A percentile compares a stretch with the other conserved stretches of the same genome.
Evolutionary conservation across 2,329 filamentous ascomycete genomes (phyloP).

Genomic region (Ophiosphaerella herpotricha): DNA sequence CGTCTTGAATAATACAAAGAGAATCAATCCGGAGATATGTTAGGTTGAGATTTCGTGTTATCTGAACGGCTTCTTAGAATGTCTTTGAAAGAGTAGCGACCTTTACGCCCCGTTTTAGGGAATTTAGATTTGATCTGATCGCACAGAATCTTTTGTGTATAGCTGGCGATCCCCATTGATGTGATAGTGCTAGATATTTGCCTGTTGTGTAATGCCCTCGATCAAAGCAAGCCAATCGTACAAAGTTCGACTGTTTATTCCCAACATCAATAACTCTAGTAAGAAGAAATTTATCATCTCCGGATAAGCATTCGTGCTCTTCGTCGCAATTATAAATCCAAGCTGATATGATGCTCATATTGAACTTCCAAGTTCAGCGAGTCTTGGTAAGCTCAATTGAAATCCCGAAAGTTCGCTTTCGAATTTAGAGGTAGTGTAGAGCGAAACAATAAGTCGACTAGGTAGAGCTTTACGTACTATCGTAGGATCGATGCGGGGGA

Average conservation of each 20-base stretch:
- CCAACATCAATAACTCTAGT: slow-evolving; percentile 13
- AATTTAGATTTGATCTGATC: too few relatives aligned
- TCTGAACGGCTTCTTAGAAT: slow-evolving; percentile 19
- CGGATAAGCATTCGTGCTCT: slow-evolving; percentile 1
- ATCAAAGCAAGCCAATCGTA: background rate
- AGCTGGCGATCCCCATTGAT: slow-evolving; percentile 9
- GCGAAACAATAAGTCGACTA: too few relatives aligned
- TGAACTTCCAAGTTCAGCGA: background rate
- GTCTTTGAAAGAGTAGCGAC: slow-evolving; percentile 10
- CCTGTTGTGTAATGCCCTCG: background rate
- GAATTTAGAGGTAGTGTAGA: too few relatives aligned
- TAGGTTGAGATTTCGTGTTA: slow-evolving; percentile 13
- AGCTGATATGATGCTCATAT: background rate
- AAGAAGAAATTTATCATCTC: slow-evolving; percentile 2
- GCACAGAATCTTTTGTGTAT: slow-evolving; percentile 6
- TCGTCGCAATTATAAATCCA: slow-evolving; percentile 2
- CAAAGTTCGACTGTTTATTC: background rate
- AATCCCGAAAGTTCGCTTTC: too few relatives aligned
- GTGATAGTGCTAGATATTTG: slow-evolving; percentile 13
- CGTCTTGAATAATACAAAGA: background rate
- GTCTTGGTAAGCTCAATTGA: background rate
- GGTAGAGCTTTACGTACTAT: too few relatives aligned
- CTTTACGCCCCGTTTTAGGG: too few relatives aligned
- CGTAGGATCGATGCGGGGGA: too few relatives aligned
- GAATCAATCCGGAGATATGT: slow-evolving; percentile 24